A percentile compares a stretch with the other conserved stretches of the same genome.
These are phyloP conservation scores for Hordeum pubiflorum DNA, from an alignment of 202 grass and related monocot species.

Conservation along the genomic window DNA sequence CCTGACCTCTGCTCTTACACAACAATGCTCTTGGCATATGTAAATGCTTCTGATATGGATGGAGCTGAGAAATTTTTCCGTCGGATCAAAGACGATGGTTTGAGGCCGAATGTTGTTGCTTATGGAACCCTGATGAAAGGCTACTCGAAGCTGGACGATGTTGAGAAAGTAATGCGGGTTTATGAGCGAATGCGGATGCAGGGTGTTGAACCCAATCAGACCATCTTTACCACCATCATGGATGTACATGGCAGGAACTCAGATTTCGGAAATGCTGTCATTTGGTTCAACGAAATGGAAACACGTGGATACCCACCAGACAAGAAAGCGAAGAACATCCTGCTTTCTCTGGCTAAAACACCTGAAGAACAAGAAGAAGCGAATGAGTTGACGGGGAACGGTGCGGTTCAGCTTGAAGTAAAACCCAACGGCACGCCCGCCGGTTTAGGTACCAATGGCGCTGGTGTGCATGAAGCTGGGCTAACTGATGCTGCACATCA, in stretches of 20 bases:
- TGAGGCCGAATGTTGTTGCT: constrained; percentile 82
- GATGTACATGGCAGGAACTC: constrained; percentile 75
- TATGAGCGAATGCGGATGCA: constrained; percentile 80
- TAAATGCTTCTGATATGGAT: constrained; percentile 88
- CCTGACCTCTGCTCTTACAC: constrained; percentile 93
- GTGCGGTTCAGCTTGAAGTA: constrained; percentile 24
- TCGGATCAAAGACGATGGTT: constrained; percentile 82
- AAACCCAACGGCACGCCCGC: neutral
- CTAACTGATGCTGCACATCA: constrained; percentile 22
- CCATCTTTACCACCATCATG: constrained; percentile 85
- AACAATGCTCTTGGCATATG: constrained; percentile 88
- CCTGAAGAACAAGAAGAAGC: constrained; percentile 73
- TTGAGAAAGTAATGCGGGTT: constrained; percentile 76
- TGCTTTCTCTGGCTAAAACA: constrained; percentile 64
- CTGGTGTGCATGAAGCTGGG: constrained; percentile 6
- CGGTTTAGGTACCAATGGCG: constrained; percentile 20
- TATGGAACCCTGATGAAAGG: constrained; percentile 99
- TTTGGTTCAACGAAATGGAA: constrained; percentile 89
- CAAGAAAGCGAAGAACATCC: constrained; percentile 79
- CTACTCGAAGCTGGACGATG: constrained; percentile 72
- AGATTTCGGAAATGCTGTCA: constrained; percentile 74
- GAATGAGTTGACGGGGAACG: constrained; percentile 54
- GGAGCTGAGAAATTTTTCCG: constrained; percentile 86
- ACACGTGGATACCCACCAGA: constrained; percentile 57
- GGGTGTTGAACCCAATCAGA: constrained; percentile 77